Conservation (phyloP, 208 protist genomes). For the Leishmania arabica region DNA sequence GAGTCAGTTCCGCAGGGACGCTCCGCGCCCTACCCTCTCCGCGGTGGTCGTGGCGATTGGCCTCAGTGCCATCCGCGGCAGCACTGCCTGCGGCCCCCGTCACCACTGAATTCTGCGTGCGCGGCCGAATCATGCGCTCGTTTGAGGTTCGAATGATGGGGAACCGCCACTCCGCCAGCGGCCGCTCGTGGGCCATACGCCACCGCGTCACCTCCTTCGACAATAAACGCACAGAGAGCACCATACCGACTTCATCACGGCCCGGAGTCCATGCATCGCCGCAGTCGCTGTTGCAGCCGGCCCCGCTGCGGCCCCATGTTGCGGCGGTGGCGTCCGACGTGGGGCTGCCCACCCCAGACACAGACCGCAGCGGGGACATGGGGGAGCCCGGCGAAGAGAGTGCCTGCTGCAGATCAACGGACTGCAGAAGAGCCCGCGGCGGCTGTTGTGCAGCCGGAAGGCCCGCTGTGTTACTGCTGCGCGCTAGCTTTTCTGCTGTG, state of each 20-base stretch:
- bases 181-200: constrained; percentile 32
- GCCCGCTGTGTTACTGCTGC: background rate
- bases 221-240: constrained; percentile 36
- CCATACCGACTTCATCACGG: constrained; percentile 39
- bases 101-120: background rate
- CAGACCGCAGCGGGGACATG: constrained; percentile 14
- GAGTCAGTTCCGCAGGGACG: constrained; percentile 31
- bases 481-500: background rate
- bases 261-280: constrained; percentile 8
- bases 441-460: background rate
- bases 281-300: background rate
- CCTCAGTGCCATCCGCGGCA: background rate
- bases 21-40: background rate
- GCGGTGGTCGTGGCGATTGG: background rate
- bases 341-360: constrained; percentile 22
- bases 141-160: constrained; percentile 34
- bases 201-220: constrained; percentile 31
- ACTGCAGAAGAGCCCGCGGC: background rate
- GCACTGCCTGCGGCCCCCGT: constrained; percentile 1
- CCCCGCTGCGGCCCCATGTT: constrained; percentile 3
- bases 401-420: background rate
- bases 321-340: constrained; percentile 6
- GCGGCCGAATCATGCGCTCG: constrained; percentile 26
- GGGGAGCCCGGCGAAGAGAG: constrained; percentile 7
- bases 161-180: constrained; percentile 44